Evolutionary conservation across 768 basidiomycete species (phyloP).

Genomic region (Russula sp.): DNA sequence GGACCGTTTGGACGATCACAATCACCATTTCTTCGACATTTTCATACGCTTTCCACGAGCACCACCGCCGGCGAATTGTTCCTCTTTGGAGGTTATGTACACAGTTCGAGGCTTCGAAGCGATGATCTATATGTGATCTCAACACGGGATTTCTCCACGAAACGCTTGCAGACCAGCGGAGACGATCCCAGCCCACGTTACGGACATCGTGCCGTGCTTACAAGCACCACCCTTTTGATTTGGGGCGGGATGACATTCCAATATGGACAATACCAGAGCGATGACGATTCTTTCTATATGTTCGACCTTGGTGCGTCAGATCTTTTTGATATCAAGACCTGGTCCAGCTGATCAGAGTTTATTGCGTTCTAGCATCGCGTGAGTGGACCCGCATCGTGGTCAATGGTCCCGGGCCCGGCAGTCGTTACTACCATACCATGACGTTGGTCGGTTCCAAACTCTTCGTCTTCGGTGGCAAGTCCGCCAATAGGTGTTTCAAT

Average conservation of each 20-base stretch:
- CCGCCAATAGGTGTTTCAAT: slow-evolving; percentile 88
- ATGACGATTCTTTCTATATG: slow-evolving; percentile 91
- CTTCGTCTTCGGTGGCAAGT: slow-evolving; percentile 94
- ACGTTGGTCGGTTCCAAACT: slow-evolving; percentile 90
- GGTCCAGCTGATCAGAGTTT: background rate
- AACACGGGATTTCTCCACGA: slow-evolving; percentile 71
- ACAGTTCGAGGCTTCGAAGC: slow-evolving; percentile 62
- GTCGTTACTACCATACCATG: slow-evolving; percentile 93
- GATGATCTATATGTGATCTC: slow-evolving; percentile 93
- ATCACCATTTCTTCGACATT: slow-evolving; percentile 93
- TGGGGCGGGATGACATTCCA: slow-evolving; percentile 80
- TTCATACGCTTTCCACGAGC: slow-evolving; percentile 81
- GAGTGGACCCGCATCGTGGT: slow-evolving; percentile 93
- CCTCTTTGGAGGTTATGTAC: slow-evolving; percentile 94
- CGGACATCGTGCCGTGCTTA: slow-evolving; percentile 88
- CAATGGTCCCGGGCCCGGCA: slow-evolving; percentile 71
- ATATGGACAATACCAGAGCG: slow-evolving; percentile 59
- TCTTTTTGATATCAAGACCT: background rate
- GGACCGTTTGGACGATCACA: slow-evolving; percentile 52
- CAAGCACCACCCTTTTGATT: slow-evolving; percentile 91
- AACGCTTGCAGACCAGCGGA: slow-evolving; percentile 78
- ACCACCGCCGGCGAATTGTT: slow-evolving; percentile 86
- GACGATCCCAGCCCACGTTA: slow-evolving; percentile 86
- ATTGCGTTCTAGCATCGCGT: slow-evolving; percentile 59
- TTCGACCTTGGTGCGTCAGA: slow-evolving; percentile 78